These are phyloP conservation scores for Papiliotrema fonsecae DNA, from an alignment of 1,284 basidiomycete species.

Conservation along the genomic window DNA sequence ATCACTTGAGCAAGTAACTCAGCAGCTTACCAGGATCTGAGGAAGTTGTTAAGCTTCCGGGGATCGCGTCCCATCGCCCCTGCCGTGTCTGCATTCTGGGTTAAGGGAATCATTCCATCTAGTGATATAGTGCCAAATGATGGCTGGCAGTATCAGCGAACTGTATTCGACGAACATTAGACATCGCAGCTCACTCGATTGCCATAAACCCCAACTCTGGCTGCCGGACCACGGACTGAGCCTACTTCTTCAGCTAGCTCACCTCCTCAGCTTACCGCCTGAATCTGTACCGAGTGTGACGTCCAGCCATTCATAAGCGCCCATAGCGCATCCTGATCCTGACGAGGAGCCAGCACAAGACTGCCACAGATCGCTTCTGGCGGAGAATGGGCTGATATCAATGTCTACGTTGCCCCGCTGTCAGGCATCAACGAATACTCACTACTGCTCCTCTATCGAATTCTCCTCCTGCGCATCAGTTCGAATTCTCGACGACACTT, in stretches of 20 bases:
- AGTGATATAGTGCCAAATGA: constrained; percentile 40
- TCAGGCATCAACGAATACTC: not conserved
- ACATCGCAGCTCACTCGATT: constrained; percentile 16
- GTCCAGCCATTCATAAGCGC: constrained; percentile 50
- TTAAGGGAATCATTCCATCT: constrained; percentile 49
- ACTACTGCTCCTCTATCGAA: constrained; percentile 52
- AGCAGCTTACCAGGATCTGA: not conserved
- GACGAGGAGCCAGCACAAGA: constrained; percentile 48
- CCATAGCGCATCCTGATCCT: constrained; percentile 48
- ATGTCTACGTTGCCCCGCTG: not conserved
- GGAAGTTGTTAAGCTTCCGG: constrained; percentile 14
- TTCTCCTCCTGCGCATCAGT: constrained; percentile 42
- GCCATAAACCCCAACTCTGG: constrained; percentile 48
- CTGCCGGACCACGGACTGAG: constrained; percentile 49
- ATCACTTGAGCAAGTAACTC: not conserved
- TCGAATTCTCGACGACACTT: not conserved
- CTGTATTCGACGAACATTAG: not conserved
- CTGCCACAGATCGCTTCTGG: constrained; percentile 54
- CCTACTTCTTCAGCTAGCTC: constrained; percentile 36
- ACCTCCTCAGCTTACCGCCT: constrained; percentile 37
- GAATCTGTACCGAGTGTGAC: constrained; percentile 51
- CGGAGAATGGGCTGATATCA: constrained; percentile 52
- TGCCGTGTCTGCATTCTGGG: constrained; percentile 30
- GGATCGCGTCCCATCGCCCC: constrained; percentile 31
- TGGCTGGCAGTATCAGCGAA: not conserved